Conservation (phyloP, 2,329 filamentous ascomycete species). For the Exophiala xenobiotica region DNA sequence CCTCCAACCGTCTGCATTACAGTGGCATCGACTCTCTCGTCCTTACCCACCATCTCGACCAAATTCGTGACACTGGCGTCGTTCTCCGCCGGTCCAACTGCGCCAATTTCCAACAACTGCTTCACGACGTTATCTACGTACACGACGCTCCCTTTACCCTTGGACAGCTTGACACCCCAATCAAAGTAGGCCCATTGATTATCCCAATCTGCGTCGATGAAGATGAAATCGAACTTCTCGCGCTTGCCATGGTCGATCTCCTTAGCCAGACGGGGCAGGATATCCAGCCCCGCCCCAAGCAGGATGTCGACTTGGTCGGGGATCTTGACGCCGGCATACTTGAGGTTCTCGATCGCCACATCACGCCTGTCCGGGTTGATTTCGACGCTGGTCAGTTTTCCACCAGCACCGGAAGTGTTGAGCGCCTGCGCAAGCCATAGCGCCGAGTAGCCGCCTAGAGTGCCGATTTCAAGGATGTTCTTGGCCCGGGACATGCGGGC, state of each 20-base stretch:
- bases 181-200: conserved; percentile 54
- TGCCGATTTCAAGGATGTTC: conserved; percentile 55
- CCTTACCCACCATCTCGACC: conserved; percentile 45
- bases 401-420: conserved; percentile 33
- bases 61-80: conserved; percentile 21
- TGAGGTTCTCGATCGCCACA: conserved; percentile 49
- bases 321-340: conserved; percentile 39
- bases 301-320: conserved; percentile 46
- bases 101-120: conserved; percentile 18
- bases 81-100: conserved; percentile 33
- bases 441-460: conserved; percentile 55
- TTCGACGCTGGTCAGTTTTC: conserved; percentile 54
- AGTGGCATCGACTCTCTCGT: conserved; percentile 43
- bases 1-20: neutral
- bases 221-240: conserved; percentile 50
- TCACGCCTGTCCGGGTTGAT: conserved; percentile 46
- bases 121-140: conserved; percentile 55
- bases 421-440: conserved; percentile 51
- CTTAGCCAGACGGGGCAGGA: conserved; percentile 40
- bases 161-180: conserved; percentile 44
- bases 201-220: conserved; percentile 55
- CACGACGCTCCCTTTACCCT: conserved; percentile 41
- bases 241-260: conserved; percentile 42
- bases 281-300: conserved; percentile 47
- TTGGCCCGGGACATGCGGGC: conserved; percentile 38